Evolutionary conservation across 805 yeast species (phyloP).

Genomic region (Zygotorulaspora sp.): DNA sequence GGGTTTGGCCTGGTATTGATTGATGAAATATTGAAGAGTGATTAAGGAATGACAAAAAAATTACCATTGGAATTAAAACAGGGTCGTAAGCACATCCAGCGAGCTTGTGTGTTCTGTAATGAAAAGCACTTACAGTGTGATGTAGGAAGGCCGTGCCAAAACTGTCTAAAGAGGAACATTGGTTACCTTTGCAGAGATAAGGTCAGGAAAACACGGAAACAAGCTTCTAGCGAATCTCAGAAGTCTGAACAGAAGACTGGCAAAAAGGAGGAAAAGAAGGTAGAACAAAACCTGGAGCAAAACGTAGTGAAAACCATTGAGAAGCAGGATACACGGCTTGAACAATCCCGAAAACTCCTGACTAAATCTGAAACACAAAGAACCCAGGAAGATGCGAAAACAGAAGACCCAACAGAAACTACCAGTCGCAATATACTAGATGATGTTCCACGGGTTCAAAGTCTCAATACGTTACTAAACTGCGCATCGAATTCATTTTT

Average conservation of each 20-base stretch:
- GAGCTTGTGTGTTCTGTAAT: constrained; percentile 73
- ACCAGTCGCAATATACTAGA: not conserved
- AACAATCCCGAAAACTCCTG: too few relatives aligned
- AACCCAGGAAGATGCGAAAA: too few relatives aligned
- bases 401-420: not conserved
- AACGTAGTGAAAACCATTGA: too few relatives aligned
- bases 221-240: constrained; percentile 3
- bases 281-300: not conserved
- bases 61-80: constrained; percentile 51
- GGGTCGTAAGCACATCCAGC: constrained; percentile 54
- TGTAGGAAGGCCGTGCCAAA: constrained; percentile 59
- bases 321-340: too few relatives aligned
- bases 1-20: too few relatives aligned
- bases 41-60: constrained; percentile 71
- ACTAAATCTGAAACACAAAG: too few relatives aligned
- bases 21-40: too few relatives aligned
- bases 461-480: constrained; percentile 6
- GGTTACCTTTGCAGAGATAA: constrained; percentile 54
- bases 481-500: constrained; percentile 6
- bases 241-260: not conserved
- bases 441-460: constrained; percentile 4
- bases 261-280: not conserved
- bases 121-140: constrained; percentile 72
- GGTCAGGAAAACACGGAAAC: constrained; percentile 40
- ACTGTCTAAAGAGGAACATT: constrained; percentile 61